These are phyloP conservation scores for Tricladium varicosporioides DNA, from an alignment of 2,329 filamentous ascomycete genomes.

Conservation along the genomic window DNA sequence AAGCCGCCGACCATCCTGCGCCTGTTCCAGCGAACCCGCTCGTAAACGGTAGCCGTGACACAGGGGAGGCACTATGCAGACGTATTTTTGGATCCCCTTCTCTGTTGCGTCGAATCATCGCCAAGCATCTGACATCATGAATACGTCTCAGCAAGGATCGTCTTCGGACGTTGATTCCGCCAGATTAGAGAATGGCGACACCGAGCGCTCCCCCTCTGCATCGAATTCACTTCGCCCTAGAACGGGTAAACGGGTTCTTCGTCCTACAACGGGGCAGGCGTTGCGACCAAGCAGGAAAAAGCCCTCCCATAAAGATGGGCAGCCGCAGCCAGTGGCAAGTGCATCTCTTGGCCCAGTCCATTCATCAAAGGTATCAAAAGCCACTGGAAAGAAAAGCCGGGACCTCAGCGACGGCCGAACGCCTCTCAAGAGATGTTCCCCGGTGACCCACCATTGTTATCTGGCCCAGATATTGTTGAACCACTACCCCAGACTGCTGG, in stretches of 20 bases:
- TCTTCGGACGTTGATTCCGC: conserved; percentile 13
- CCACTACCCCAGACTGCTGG: conserved; percentile 6
- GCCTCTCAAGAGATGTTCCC: conserved; percentile 10
- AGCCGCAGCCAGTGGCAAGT: neutral
- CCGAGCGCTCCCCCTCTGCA: conserved; percentile 16
- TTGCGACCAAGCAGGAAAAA: conserved; percentile 14
- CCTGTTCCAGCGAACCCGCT: conserved; percentile 19
- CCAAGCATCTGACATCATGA: conserved; percentile 12
- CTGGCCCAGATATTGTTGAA: conserved; percentile 14
- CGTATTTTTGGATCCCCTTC: conserved; percentile 18
- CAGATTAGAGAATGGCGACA: conserved; percentile 17
- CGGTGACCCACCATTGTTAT: conserved; percentile 12
- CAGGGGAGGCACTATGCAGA: conserved; percentile 16
- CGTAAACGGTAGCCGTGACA: conserved; percentile 20
- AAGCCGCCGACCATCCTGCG: conserved; percentile 12
- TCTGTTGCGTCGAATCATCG: conserved; percentile 16
- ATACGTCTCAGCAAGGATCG: conserved; percentile 13
- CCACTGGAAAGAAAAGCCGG: conserved; percentile 7
- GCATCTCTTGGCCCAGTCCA: conserved; percentile 2
- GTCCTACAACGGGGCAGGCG: conserved; percentile 12
- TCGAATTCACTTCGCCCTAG: conserved; percentile 17
- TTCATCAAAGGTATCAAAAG: neutral
- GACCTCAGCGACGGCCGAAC: conserved; percentile 8
- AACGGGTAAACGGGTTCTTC: conserved; percentile 18
- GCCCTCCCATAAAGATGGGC: too few species aligned